Evolutionary conservation across 768 basidiomycete genomes (phyloP).

Genomic region (Podaxis sp.): DNA sequence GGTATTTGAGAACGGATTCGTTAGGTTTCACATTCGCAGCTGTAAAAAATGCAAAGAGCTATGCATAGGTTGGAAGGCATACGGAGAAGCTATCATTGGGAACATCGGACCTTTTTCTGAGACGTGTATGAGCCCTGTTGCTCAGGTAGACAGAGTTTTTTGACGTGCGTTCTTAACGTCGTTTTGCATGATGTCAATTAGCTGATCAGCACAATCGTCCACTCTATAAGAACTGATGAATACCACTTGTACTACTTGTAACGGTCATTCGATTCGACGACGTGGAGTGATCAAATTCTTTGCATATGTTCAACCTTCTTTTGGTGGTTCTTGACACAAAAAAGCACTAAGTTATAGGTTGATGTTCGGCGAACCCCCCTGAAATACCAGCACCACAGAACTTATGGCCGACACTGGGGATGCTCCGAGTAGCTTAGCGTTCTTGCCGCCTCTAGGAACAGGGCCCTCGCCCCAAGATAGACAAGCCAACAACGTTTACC

Average conservation of each 20-base stretch:
- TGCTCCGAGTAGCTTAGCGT: no score
- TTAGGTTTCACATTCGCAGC: background rate
- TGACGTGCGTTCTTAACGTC: no score
- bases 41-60: background rate
- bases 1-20: background rate
- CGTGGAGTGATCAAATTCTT: background rate
- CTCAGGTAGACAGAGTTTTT: no score
- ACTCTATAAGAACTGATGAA: background rate
- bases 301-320: background rate
- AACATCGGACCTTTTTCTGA: slow-evolving; percentile 1
- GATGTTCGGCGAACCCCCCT: no score
- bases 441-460: no score
- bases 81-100: background rate
- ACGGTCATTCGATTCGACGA: background rate
- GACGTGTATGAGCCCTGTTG: background rate
- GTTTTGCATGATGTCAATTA: background rate
- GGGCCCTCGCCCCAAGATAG: no score
- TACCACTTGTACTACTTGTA: background rate
- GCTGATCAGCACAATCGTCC: background rate
- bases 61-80: background rate
- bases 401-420: no score
- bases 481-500: no score
- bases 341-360: no score
- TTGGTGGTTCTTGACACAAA: no score
- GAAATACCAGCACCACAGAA: no score